Evolutionary conservation across 2,329 filamentous ascomycete genomes (phyloP).

Genomic region (Alternaria novae-zelandiae): DNA sequence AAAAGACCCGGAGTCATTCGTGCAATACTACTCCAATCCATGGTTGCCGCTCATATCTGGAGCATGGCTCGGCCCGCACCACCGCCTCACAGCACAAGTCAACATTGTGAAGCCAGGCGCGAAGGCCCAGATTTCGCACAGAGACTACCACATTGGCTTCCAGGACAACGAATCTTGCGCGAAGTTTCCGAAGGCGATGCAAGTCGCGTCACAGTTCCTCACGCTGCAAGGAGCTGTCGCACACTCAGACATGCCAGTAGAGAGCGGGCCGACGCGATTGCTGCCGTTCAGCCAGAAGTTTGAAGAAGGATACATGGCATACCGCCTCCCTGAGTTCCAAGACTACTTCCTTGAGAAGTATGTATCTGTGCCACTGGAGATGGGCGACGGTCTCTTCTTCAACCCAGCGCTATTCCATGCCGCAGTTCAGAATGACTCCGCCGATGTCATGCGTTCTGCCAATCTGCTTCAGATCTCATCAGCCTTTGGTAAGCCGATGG

Average conservation of each 20-base stretch:
- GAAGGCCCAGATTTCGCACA: conserved; percentile 63
- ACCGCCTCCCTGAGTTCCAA: conserved; percentile 60
- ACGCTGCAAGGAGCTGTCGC: conserved; percentile 70
- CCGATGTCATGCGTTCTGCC: conserved; percentile 60
- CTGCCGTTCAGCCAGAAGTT: conserved; percentile 67
- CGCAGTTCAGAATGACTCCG: conserved; percentile 63
- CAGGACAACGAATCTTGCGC: conserved; percentile 56
- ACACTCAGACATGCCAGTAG: conserved; percentile 65
- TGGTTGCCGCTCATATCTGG: conserved; percentile 61
- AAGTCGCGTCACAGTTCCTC: conserved; percentile 62
- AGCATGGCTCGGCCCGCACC: conserved; percentile 66
- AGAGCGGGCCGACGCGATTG: conserved; percentile 66
- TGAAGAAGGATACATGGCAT: conserved; percentile 64
- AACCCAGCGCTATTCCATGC: conserved; percentile 69
- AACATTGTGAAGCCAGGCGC: conserved; percentile 68
- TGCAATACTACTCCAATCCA: conserved; percentile 66
- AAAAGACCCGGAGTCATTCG: conserved; percentile 59
- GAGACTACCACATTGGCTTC: conserved; percentile 71
- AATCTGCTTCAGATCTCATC: conserved; percentile 68
- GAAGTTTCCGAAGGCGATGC: conserved; percentile 59
- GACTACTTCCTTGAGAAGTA: conserved; percentile 61
- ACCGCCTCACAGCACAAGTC: conserved; percentile 67
- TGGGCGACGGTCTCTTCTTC: conserved; percentile 69
- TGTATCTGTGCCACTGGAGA: conserved; percentile 59
- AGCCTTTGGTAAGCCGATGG: conserved; percentile 70